Evolutionary conservation across 208 protist genomes (phyloP).

Genomic region (Acanthamoeba lenticulata): DNA sequence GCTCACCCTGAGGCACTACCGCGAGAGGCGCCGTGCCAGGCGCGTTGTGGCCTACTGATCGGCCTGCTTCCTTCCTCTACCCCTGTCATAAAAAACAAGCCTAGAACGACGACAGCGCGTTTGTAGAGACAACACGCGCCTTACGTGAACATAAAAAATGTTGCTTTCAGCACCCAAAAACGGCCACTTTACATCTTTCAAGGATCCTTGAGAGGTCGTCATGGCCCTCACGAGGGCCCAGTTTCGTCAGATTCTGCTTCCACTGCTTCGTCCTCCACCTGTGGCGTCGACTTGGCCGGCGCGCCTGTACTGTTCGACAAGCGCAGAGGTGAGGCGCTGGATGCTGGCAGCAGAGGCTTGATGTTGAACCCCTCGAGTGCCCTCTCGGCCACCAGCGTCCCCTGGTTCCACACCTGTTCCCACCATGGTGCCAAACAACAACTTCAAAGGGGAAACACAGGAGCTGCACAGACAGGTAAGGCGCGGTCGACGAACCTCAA

Average conservation of each 20-base stretch:
- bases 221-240: too few relatives aligned
- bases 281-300: too few relatives aligned
- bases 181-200: too few relatives aligned
- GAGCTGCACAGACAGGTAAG: not conserved
- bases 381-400: not conserved
- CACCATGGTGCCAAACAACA: not conserved
- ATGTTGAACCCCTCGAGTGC: not conserved
- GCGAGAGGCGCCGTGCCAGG: not conserved
- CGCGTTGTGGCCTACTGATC: not conserved
- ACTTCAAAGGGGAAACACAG: not conserved
- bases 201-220: too few relatives aligned
- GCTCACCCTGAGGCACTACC: not conserved
- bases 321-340: too few relatives aligned
- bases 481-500: not conserved
- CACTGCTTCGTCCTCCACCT: too few relatives aligned
- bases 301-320: too few relatives aligned
- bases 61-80: not conserved
- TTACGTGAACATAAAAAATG: too few relatives aligned
- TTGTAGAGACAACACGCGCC: constrained; percentile 6
- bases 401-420: not conserved
- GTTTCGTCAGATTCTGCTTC: too few relatives aligned
- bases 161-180: too few relatives aligned
- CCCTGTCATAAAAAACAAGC: too few relatives aligned
- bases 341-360: not conserved
- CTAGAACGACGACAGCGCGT: not conserved